These are phyloP conservation scores for Rhizophagus sp. DNA, from an alignment of 192 early-diverging fungal species.

Conservation along the genomic window DNA sequence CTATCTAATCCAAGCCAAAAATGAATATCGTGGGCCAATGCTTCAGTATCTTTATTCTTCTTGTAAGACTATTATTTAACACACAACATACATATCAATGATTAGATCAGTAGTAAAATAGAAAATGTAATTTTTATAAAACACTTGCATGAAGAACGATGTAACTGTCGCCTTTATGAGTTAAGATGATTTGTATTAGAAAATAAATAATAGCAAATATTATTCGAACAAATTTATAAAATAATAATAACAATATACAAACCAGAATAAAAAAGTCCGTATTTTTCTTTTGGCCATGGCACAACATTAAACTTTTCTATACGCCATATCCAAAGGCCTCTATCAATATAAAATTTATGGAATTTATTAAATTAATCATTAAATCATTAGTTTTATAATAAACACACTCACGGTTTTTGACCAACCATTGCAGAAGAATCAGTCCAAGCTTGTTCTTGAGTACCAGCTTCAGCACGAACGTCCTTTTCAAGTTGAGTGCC, in stretches of 20 bases:
- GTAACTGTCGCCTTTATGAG: constrained; percentile 64
- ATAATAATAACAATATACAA: not conserved
- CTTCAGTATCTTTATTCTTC: constrained; percentile 58
- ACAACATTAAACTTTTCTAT: constrained; percentile 78
- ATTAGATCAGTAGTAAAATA: not conserved
- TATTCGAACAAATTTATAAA: not conserved
- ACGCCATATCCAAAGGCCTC: constrained; percentile 74
- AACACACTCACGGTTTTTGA: constrained; percentile 30
- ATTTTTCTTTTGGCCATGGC: constrained; percentile 57
- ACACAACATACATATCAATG: not conserved
- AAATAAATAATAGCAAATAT: not conserved
- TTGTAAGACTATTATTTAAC: constrained; percentile 14
- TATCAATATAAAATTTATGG: constrained; percentile 26
- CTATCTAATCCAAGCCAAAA: constrained; percentile 84
- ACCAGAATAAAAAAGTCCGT: constrained; percentile 71
- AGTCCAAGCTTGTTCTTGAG: constrained; percentile 62
- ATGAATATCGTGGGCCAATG: constrained; percentile 75
- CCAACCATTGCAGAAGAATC: constrained; percentile 51
- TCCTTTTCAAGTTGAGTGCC: constrained; percentile 63
- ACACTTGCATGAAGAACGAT: constrained; percentile 67
- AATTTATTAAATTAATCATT: not conserved
- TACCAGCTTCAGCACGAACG: constrained; percentile 55
- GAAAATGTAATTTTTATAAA: too few species aligned
- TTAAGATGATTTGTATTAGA: not conserved
- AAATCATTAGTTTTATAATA: not conserved